Evolutionary conservation across 495 filamentous ascomycete genomes (phyloP), one percentile per base, ranked within the genome.

Genomic region (Xylaria scruposa): DNA sequence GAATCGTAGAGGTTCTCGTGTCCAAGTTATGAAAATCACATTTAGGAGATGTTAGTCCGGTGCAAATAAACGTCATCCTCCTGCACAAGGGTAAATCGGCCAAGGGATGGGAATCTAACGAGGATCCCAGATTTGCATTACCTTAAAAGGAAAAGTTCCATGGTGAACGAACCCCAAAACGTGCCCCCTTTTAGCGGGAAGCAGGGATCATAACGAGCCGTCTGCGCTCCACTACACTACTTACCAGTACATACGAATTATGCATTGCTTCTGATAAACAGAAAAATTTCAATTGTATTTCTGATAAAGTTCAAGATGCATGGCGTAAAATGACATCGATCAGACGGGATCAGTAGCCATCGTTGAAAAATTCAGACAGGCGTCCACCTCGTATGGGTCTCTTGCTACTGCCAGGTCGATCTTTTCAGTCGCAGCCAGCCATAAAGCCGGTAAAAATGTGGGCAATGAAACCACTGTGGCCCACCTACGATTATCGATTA

Each of bases 51-150:
- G 36, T n/a, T 31, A 38, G 33, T 33, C 46, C 5, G 47, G 38
- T 51, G 44, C 62, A 24, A 33, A 51, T 19, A 13, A 56, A 67
- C 65, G 65, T 67, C 65, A 67, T 67, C 36, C 24, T 31, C n/a
- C 19, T 10, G 24, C 54, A 36, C 54, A 29, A 42, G 17, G 36
- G 8, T 46, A 38, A 3, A 54, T 21, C 31, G 15, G 31, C 31
- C 29, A 68, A 60, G 13, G 15, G 7, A 68, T 68, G 67, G 51
- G 67, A 68, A 59, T 59, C 51, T 59, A 33, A 13, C 33, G 51
- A 53, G 54, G 10, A 67, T 17, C 47, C 65, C 33, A 61, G 49
- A 60, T 69, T 60, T 31, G 67, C 67, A 69, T 69, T 60, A 26
- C 67, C 67, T 15, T 10, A 17, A 69, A 60, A 29, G 67, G 67